These are phyloP conservation scores for Pyrenochaeta sp. DNA, from an alignment of 2,329 filamentous ascomycete species.

Conservation along the genomic window DNA sequence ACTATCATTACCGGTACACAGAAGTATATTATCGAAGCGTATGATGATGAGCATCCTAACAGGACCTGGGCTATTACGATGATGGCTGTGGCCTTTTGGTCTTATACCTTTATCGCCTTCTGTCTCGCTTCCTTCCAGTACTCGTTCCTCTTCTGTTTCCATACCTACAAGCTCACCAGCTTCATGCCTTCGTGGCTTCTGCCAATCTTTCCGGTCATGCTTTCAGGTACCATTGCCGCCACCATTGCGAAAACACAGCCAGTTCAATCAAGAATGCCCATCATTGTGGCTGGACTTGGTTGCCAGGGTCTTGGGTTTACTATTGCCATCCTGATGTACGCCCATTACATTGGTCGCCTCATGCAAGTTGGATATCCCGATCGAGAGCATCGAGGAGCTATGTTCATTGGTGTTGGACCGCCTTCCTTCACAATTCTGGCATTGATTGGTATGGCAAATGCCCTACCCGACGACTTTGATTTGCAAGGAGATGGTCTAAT, in stretches of 20 bases:
- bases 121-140: conserved; percentile 60
- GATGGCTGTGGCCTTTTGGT: conserved; percentile 55
- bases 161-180: conserved; percentile 67
- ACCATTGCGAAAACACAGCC: conserved; percentile 71
- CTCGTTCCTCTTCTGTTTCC: conserved; percentile 69
- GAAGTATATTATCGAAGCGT: conserved; percentile 44
- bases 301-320: conserved; percentile 76
- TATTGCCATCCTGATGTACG: conserved; percentile 76
- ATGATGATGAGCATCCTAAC: conserved; percentile 48
- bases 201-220: conserved; percentile 78
- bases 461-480: conserved; percentile 57
- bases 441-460: conserved; percentile 72
- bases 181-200: conserved; percentile 81
- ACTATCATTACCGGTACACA: conserved; percentile 55
- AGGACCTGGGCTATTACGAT: conserved; percentile 52
- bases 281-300: conserved; percentile 71
- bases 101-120: conserved; percentile 54
- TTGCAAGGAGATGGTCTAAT: conserved; percentile 59
- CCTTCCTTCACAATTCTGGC: conserved; percentile 76
- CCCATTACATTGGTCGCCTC: conserved; percentile 75
- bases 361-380: conserved; percentile 72
- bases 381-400: conserved; percentile 70
- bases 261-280: conserved; percentile 64
- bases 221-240: conserved; percentile 74
- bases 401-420: conserved; percentile 81